Evolutionary conservation across 148 eudicot species (phyloP).

Genomic region (Drosera capensis): DNA sequence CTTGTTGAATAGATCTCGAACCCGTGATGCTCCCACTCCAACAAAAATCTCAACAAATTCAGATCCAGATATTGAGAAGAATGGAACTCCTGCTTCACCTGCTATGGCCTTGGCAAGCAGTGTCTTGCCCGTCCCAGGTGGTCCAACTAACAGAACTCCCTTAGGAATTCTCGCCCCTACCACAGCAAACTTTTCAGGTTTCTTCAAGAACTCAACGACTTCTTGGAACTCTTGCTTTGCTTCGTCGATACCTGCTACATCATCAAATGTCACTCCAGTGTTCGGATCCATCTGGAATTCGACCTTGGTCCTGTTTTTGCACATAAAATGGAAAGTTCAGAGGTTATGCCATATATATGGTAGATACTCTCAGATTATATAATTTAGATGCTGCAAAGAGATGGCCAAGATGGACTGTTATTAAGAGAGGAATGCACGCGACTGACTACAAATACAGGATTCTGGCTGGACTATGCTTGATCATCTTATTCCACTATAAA

Average conservation of each 20-base stretch:
- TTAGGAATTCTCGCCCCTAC: constrained; percentile 74
- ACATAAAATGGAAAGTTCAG: too few species aligned
- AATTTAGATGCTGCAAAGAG: too few species aligned
- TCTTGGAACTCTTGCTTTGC: constrained; percentile 85
- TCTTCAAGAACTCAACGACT: constrained; percentile 59
- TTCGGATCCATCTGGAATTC: constrained; percentile 86
- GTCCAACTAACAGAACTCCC: constrained; percentile 65
- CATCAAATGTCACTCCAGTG: constrained; percentile 77
- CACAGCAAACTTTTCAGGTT: constrained; percentile 57
- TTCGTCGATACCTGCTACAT: constrained; percentile 84
- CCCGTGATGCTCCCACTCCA: constrained; percentile 82
- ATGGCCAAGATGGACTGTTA: too few species aligned
- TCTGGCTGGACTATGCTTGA: too few species aligned
- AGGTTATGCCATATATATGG: too few species aligned
- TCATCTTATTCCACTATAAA: too few species aligned
- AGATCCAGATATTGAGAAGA: constrained; percentile 68
- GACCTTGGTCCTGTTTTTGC: constrained; percentile 66
- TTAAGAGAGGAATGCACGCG: too few species aligned
- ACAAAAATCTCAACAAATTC: constrained; percentile 90
- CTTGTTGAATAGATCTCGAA: constrained; percentile 69
- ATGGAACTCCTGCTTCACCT: constrained; percentile 76
- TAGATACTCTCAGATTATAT: too few species aligned
- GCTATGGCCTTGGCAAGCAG: constrained; percentile 77
- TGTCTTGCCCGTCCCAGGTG: constrained; percentile 80
- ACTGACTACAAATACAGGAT: too few species aligned